These are phyloP conservation scores for Neopestalotiopsis rosae DNA, from an alignment of 2,329 filamentous ascomycete species.

Conservation along the genomic window DNA sequence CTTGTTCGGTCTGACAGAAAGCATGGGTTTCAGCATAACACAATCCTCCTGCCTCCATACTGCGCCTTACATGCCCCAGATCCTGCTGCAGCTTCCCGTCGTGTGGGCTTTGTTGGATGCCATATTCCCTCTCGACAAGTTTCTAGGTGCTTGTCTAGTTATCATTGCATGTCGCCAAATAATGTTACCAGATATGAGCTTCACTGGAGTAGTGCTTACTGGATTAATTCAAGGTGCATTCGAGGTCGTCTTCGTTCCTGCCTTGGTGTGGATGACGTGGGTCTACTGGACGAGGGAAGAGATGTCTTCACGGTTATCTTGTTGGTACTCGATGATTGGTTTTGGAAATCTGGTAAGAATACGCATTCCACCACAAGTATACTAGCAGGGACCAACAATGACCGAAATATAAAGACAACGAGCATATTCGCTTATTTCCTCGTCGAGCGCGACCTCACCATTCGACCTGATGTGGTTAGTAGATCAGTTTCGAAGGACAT, in stretches of 20 bases:
- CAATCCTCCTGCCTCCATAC: not conserved
- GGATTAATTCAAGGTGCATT: not conserved
- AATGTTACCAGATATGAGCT: not conserved
- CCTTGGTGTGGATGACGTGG: slow-evolving; percentile 2
- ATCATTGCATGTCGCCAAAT: not conserved
- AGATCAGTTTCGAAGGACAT: not conserved
- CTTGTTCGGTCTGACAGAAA: not conserved
- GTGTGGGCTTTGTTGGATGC: not conserved
- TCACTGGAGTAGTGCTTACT: not conserved
- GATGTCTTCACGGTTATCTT: not conserved
- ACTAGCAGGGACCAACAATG: not conserved
- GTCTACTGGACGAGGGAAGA: slow-evolving; percentile 5
- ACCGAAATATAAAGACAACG: not conserved
- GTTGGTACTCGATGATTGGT: slow-evolving; percentile 1
- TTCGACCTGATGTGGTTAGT: not conserved
- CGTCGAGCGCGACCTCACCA: not conserved
- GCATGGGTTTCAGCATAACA: not conserved
- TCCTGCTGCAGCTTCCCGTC: slow-evolving; percentile 1
- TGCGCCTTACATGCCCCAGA: not conserved
- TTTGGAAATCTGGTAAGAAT: slow-evolving; percentile 3
- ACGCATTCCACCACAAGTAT: not conserved
- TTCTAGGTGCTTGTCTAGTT: not conserved
- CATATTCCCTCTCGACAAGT: slow-evolving; percentile 2
- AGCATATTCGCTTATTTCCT: not conserved
- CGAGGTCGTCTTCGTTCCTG: not conserved